Base-by-base conservation (phyloP, 2,329 filamentous ascomycete species). In the Ophiostoma ulmi region DNA sequence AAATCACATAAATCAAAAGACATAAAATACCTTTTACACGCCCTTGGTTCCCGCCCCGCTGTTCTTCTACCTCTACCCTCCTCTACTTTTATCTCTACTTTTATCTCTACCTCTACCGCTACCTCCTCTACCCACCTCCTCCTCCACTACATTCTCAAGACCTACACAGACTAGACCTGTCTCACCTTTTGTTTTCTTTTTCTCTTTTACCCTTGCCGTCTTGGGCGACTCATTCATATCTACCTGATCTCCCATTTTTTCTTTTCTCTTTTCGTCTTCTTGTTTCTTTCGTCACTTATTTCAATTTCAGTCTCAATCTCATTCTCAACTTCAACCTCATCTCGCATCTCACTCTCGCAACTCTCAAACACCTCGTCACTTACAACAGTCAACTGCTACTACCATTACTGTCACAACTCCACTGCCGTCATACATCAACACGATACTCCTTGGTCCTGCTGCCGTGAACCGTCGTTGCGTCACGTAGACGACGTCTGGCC, bases 381-480 rank as follows among this genome's bases (percentile, higher is more conserved):
- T 1, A 22, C 13, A 26, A 22, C n/a, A 26, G 5, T 13, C 63
- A 41, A 64, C 35, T 38, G 31, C 31, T 31, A 64, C 61, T 31
- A 31, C n/a, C n/a, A 38, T 14, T 13, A 38, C 20, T 22, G 6
- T 22, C 4, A 36, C 26, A n/a, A 63, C 58, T 35, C 11, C 63
- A 65, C 63, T 8, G 8, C 14, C 35, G 5, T 22, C 35, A 39
- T 36, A 65, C 63, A 39, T 35, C 35, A n/a, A 17, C 55, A 65
- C 31, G 31, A 31, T 31, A 6, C 58, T n/a, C 11, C 26, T 35
- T 36, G 14, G 68, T 22, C 63, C 36, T 58, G 68, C 68, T 68
- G 68, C 70, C 22, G 71, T 64, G 41, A 65, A 26, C 44, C 65
- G 39, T 68, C 55, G 39, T 68, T 70, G 68, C 58, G 68, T 66